phyloP scores from a whole-genome alignment of 2,329 filamentous ascomycete genomes.

The Stemphylium beticola region DNA sequence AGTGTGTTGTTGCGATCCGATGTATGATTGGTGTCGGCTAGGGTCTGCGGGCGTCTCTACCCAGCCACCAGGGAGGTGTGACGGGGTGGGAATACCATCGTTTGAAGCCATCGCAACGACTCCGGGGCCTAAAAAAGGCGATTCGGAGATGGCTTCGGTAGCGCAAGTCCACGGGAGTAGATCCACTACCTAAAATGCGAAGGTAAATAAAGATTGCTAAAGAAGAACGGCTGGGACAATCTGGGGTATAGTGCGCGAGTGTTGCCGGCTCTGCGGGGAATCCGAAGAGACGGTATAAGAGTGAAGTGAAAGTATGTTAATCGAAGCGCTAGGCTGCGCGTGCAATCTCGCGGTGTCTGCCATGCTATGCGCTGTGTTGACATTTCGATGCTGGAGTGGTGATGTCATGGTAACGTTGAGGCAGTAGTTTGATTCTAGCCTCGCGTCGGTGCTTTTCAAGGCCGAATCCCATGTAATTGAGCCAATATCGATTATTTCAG shows the following conservation, averaged over 20 bases:
- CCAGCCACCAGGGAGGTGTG: constrained; percentile 45
- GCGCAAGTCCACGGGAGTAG: not conserved
- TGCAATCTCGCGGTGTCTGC: constrained; percentile 4
- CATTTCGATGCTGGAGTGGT: constrained; percentile 20
- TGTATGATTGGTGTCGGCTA: constrained; percentile 32
- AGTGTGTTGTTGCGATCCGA: constrained; percentile 18
- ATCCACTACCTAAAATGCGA: not conserved
- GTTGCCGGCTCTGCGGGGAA: constrained; percentile 3
- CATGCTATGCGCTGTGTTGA: constrained; percentile 19
- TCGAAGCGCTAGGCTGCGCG: constrained; percentile 7
- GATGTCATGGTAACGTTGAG: constrained; percentile 24
- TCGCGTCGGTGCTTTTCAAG: constrained; percentile 20
- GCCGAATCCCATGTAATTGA: constrained; percentile 22
- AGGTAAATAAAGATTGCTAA: not conserved
- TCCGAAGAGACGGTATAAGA: constrained; percentile 4
- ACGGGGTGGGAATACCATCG: constrained; percentile 43
- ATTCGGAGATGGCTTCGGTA: not conserved
- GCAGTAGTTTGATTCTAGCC: constrained; percentile 11
- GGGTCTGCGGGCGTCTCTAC: constrained; percentile 43
- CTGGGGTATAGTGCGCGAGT: not conserved
- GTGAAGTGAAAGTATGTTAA: not conserved
- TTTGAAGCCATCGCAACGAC: constrained; percentile 31
- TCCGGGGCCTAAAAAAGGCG: constrained; percentile 4
- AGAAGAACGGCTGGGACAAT: not conserved
- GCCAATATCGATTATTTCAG: constrained; percentile 15